Evolutionary conservation across 352 stramenopile genomes (phyloP), one percentile per base, ranked within the genome.

Genomic region (Globisporangium uncinulatum): DNA sequence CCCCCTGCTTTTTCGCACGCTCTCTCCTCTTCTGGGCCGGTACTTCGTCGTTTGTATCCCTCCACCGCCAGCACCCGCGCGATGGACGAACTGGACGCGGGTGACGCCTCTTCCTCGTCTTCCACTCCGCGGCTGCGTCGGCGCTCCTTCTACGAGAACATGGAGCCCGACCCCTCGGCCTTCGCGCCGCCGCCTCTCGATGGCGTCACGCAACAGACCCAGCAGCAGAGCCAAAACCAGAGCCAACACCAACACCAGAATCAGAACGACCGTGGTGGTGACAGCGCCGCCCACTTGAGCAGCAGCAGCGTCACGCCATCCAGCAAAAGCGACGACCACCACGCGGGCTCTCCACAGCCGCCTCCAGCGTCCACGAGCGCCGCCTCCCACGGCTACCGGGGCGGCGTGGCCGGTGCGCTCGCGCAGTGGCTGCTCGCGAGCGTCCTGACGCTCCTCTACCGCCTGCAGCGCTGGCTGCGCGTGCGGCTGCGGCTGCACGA

Each of bases 71-170:
- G 37, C 37, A 3, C 13, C 8, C 8, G 6, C 41, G 80, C 76
- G 60, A 87, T 83, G 71, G 79, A 62, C 53, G 74, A 87, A 39
- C 57, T 83, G 52, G 75, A 87, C 55, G 31, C 57, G 29, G 14
- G 17, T 17, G 41, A 45, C 41, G 41, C 63, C 32, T 49, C 67
- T 9, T 62, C 65, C 44, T 61, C 64, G 15, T 32, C 47, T 3
- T 61, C 71, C 48, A 71, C 75, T 32, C 76, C 67, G 43, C 74
- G 79, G n/a, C 57, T 89, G 55, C 79, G 79, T 39, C 74, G 79
- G 17, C 79, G 79, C 56, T 87, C 76, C 21, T 89, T 86, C 69
- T 86, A 79, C 59, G 79, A 89, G 62, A 70, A 65, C 45, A 83
- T 84, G 50, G 79, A 89, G 39, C 56, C 60, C 13, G 76, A 80